Percentiles rank a stretch among this genome's conserved stretches.
Evolutionary conservation across 2,329 filamentous ascomycete genomes (phyloP).

Genomic region (Amauroascus verrucosus): DNA sequence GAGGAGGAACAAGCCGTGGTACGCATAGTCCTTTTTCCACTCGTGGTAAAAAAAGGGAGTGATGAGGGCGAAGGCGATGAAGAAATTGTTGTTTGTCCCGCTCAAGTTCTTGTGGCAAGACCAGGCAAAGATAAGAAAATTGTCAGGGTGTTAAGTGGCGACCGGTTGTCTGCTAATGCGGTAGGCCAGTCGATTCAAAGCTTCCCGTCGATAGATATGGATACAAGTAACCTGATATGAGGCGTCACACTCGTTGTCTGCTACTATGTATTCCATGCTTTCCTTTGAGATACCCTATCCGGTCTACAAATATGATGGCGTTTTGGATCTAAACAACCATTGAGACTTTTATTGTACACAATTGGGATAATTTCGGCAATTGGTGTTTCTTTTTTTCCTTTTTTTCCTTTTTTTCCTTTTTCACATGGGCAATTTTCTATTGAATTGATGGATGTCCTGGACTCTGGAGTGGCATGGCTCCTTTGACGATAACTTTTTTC

Average conservation of each 20-base stretch:
- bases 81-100: conserved; percentile 89
- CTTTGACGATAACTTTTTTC: neutral
- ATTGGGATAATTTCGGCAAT: neutral
- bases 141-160: conserved; percentile 32
- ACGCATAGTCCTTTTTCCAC: conserved; percentile 84
- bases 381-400: no score
- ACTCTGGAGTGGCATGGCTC: neutral
- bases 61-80: conserved; percentile 80
- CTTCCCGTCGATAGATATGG: conserved; percentile 35
- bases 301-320: neutral
- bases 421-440: neutral
- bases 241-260: conserved; percentile 30
- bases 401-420: neutral
- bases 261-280: conserved; percentile 1
- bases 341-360: neutral
- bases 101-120: conserved; percentile 73
- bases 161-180: conserved; percentile 34
- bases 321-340: neutral
- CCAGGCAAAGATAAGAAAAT: conserved; percentile 37
- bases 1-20: conserved; percentile 68
- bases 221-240: conserved; percentile 38
- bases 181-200: conserved; percentile 33
- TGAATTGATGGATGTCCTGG: neutral
- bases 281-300: neutral
- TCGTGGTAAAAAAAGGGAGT: conserved; percentile 92